Percentiles rank a stretch among this genome's conserved stretches.
Conservation (phyloP, 2,329 filamentous ascomycete species). For the Xylariaceae sp. region DNA sequence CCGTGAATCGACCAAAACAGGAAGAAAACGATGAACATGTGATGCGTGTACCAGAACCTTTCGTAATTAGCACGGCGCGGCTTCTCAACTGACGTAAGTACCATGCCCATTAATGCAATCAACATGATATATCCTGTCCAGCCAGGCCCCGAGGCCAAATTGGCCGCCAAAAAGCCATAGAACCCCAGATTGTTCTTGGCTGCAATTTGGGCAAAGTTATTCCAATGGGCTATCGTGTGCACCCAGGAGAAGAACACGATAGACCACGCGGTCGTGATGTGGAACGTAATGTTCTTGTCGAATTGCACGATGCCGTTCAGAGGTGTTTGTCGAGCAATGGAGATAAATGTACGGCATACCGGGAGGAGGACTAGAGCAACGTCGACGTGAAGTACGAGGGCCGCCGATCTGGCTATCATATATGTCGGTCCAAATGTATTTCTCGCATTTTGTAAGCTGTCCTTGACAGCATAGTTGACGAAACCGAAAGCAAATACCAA, state of each 20-base stretch:
- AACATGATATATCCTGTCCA: constrained; percentile 89
- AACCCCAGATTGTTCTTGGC: constrained; percentile 74
- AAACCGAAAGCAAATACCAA: constrained; percentile 79
- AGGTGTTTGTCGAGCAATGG: constrained; percentile 74
- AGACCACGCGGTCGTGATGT: constrained; percentile 81
- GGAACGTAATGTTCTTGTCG: constrained; percentile 86
- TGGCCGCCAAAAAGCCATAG: constrained; percentile 73
- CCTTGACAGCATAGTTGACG: constrained; percentile 76
- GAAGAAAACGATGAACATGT: constrained; percentile 86
- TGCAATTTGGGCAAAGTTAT: constrained; percentile 77
- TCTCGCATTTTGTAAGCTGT: constrained; percentile 65
- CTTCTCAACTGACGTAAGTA: constrained; percentile 74
- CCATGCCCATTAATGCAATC: constrained; percentile 73
- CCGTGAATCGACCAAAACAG: constrained; percentile 89
- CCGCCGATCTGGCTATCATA: constrained; percentile 71
- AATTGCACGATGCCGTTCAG: constrained; percentile 85
- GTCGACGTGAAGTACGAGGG: constrained; percentile 77
- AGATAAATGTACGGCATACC: constrained; percentile 81
- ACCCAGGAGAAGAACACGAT: constrained; percentile 88
- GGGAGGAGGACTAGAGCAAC: constrained; percentile 76
- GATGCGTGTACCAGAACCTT: constrained; percentile 88
- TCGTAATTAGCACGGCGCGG: constrained; percentile 78
- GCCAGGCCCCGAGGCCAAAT: constrained; percentile 75
- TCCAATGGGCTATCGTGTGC: constrained; percentile 83
- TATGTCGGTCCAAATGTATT: constrained; percentile 73